phyloP scores from a whole-genome alignment of 2,329 filamentous ascomycete genomes.

The Exserohilum turcica region DNA sequence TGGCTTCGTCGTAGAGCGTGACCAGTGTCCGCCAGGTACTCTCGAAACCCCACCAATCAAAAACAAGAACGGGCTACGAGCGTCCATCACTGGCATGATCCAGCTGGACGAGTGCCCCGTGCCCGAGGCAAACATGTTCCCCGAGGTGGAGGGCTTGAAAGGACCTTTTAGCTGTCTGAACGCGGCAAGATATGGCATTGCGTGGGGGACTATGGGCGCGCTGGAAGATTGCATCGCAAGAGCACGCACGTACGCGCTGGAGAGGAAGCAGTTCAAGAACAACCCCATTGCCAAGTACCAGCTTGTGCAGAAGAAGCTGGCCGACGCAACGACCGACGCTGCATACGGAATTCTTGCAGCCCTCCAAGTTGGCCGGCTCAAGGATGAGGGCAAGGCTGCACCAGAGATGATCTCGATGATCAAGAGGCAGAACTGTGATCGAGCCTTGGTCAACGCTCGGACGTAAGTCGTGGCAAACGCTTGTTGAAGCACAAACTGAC shows the following conservation, averaged over 20 bases:
- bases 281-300: conserved; percentile 97
- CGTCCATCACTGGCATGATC: conserved; percentile 97
- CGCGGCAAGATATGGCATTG: conserved; percentile 89
- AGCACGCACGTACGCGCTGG: conserved; percentile 83
- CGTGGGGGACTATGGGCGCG: conserved; percentile 90
- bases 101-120: conserved; percentile 91
- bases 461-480: conserved; percentile 50
- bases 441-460: conserved; percentile 78
- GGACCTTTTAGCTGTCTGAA: conserved; percentile 96
- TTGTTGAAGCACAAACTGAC: conserved; percentile 15
- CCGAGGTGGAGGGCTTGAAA: conserved; percentile 79
- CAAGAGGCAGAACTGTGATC: conserved; percentile 96
- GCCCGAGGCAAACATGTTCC: conserved; percentile 90
- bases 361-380: conserved; percentile 87
- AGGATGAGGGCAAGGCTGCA: conserved; percentile 84
- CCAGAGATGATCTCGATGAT: conserved; percentile 98
- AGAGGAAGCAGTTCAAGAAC: conserved; percentile 93
- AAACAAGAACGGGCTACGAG: conserved; percentile 92
- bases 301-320: conserved; percentile 95
- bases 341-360: conserved; percentile 89
- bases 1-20: conserved; percentile 87
- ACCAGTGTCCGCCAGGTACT: conserved; percentile 82
- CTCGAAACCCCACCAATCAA: conserved; percentile 91
- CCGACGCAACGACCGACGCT: conserved; percentile 88
- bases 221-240: conserved; percentile 87